Evolutionary conservation across 108 stramenopile species (phyloP).

Genomic region (Chaetoceros tenuissimus): DNA sequence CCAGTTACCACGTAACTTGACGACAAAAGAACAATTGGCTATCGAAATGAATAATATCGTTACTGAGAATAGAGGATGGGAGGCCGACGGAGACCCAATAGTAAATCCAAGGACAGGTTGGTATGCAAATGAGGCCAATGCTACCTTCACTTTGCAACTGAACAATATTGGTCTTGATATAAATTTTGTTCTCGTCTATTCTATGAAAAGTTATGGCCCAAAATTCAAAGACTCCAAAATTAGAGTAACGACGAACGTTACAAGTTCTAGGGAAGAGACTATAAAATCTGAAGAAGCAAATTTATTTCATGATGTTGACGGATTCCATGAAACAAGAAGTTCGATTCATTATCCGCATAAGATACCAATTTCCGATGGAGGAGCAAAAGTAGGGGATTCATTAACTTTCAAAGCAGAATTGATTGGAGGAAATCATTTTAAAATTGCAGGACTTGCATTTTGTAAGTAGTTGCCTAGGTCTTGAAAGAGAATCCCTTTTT

Average conservation of each 20-base stretch:
- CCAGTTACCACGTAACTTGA: background rate
- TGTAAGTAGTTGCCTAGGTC: slow-evolving; percentile 15
- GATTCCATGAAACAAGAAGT: slow-evolving; percentile 21
- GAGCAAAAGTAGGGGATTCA: slow-evolving; percentile 18
- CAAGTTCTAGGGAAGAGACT: background rate
- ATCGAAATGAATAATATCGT: background rate
- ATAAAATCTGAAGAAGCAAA: too few species aligned
- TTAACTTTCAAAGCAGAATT: slow-evolving; percentile 15
- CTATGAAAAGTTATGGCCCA: background rate
- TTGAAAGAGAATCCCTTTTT: too few species aligned
- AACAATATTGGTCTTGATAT: background rate
- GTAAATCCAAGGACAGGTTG: background rate
- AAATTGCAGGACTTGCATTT: slow-evolving; percentile 26
- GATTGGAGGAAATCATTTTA: slow-evolving; percentile 24
- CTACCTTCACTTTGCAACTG: background rate
- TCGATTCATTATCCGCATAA: slow-evolving; percentile 27
- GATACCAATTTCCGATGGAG: slow-evolving; percentile 12
- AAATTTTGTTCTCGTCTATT: background rate
- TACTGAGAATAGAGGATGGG: background rate
- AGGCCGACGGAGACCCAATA: background rate
- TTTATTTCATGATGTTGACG: slow-evolving; percentile 12
- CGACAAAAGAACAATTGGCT: background rate
- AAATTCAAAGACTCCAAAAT: background rate
- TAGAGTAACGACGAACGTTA: background rate
- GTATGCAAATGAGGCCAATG: background rate